A percentile compares a stretch with the other conserved stretches of the same genome.
Evolutionary conservation across 2,329 filamentous ascomycete genomes (phyloP).

Genomic region (Parasarocladium wereldwijsianum): DNA sequence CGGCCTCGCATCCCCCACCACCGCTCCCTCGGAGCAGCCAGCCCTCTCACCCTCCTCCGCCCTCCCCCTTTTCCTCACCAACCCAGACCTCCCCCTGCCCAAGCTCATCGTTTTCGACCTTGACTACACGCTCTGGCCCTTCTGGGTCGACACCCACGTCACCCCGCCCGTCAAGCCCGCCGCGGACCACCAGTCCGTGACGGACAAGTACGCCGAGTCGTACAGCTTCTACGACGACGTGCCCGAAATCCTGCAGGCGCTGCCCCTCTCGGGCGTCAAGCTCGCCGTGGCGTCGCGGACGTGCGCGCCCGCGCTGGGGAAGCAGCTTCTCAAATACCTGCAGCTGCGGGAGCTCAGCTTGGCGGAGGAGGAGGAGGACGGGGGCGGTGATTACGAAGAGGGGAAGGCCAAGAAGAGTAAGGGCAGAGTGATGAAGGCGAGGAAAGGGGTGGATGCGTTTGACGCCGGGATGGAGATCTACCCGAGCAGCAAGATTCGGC

Average conservation of each 20-base stretch:
- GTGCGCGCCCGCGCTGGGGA: slow-evolving; percentile 60
- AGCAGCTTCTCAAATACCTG: slow-evolving; percentile 66
- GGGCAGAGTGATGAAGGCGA: slow-evolving; percentile 27
- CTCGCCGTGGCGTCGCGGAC: slow-evolving; percentile 74
- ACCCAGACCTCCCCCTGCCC: slow-evolving; percentile 53
- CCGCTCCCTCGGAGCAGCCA: too few species aligned
- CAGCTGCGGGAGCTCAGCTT: too few species aligned
- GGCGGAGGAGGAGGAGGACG: slow-evolving; percentile 8
- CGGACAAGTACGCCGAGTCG: slow-evolving; percentile 46
- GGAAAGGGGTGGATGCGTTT: slow-evolving; percentile 34
- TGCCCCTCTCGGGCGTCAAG: slow-evolving; percentile 27
- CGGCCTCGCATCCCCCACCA: too few species aligned
- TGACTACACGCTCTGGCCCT: slow-evolving; percentile 98
- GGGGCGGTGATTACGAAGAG: slow-evolving; percentile 8
- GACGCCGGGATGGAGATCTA: slow-evolving; percentile 51
- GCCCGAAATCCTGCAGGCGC: slow-evolving; percentile 49
- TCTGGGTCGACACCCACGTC: slow-evolving; percentile 94
- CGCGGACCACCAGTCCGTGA: slow-evolving; percentile 23
- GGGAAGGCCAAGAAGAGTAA: slow-evolving; percentile 15
- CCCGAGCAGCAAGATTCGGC: slow-evolving; percentile 69
- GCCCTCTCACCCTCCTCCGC: slow-evolving; percentile 7
- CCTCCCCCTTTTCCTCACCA: slow-evolving; percentile 28
- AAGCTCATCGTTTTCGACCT: slow-evolving; percentile 84
- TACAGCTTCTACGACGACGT: slow-evolving; percentile 61
- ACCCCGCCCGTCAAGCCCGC: slow-evolving; percentile 50